Evolutionary conservation across 371 early-diverging fungal genomes (phyloP), one percentile per base, ranked within the genome.

Genomic region (Mucor sp.): DNA sequence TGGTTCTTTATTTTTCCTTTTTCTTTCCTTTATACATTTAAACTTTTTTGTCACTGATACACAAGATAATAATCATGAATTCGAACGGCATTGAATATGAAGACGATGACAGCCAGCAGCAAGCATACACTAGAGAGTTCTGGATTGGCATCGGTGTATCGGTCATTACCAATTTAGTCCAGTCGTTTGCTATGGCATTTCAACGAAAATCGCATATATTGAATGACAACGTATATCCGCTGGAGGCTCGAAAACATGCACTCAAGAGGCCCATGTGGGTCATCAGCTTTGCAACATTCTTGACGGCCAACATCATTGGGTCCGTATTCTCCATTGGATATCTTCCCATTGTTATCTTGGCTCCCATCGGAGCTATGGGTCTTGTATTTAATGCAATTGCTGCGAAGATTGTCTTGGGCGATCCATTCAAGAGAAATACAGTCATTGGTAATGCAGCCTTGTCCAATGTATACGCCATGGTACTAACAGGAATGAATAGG

Each of bases 341-440:
- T 64, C 80, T 94, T 15, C 94, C 94, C 4, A 91, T 94, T n/a
- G 89, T 93, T 64, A 91, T 93, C 53, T 78, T 93, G 33, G 94
- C 94, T 12, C 94, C 94, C 5, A 78, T 94, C 63, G 92, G 93
- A 1, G 92, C 94, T 12, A 87, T 93, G 56, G 87, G 87, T 3
- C 79, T 94, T 41, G 91, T 91, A 17, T 90, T 92, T 67, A 94
- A 94, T 75, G 91, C 92, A 7, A 71, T 92, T 7, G 92, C 90
- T 71, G 93, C 94, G 8, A 78, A 85, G 41, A 67, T 86, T 28
- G 81, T 94, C 6, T 66, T 94, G 47, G 85, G 83, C 21, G 91
- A 90, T 71, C 86, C 81, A 43, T 90, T 93, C 73, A 82, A 85
- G 2, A 75, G 71, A 60, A 85, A 84, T 41, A 91, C 89, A 62